Evolutionary conservation across 371 early-diverging fungal genomes (phyloP).

Genomic region (Syncephalastrum sp.): DNA sequence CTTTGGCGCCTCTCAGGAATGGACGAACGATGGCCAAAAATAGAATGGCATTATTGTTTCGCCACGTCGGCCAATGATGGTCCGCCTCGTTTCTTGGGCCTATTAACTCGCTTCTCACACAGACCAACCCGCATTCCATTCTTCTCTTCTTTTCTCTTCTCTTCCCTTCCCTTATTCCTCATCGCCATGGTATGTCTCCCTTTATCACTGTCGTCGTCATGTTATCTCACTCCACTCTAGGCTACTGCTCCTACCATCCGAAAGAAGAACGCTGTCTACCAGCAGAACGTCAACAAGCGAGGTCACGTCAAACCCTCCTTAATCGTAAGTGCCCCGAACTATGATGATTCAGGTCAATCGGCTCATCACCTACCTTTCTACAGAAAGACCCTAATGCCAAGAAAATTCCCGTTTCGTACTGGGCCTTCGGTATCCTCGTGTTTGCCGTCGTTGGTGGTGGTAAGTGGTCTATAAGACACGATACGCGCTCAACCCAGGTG

Average conservation of each 20-base stretch:
- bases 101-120: neutral
- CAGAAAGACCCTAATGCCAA: conserved; percentile 22
- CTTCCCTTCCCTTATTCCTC: conserved; percentile 1
- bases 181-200: conserved; percentile 16
- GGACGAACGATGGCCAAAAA: too few relatives aligned
- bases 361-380: neutral
- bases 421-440: conserved; percentile 17
- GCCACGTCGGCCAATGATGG: neutral
- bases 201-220: neutral
- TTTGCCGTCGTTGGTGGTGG: conserved; percentile 28
- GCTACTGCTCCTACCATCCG: conserved; percentile 36
- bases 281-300: conserved; percentile 35
- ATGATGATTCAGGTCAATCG: neutral
- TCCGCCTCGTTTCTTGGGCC: conserved; percentile 4
- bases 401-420: conserved; percentile 19
- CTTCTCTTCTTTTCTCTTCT: conserved; percentile 2
- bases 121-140: neutral
- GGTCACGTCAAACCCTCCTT: conserved; percentile 37
- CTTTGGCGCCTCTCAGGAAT: too few relatives aligned
- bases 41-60: too few relatives aligned
- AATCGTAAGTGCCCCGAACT: conserved; percentile 2
- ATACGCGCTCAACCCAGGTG: neutral
- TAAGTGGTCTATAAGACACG: neutral
- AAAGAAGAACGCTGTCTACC: conserved; percentile 40
- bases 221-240: conserved; percentile 4